These are phyloP conservation scores for Fusarium veterinarium DNA, from an alignment of 2,329 filamentous ascomycete species.

Conservation along the genomic window DNA sequence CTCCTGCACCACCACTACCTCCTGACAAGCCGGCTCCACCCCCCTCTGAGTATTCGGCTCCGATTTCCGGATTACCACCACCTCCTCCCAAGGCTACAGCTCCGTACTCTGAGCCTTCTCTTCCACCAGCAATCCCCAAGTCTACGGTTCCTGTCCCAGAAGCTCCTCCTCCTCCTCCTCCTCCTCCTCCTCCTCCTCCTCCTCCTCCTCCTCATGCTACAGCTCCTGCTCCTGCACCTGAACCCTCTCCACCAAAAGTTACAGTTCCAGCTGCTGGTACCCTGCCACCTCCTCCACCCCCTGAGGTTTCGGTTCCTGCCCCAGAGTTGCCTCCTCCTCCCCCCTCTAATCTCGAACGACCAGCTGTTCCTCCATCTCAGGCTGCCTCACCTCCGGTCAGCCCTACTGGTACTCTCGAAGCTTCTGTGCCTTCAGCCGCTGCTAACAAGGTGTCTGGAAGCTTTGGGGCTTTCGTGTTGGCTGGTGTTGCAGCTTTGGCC, in stretches of 20 bases:
- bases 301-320: not conserved
- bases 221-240: not conserved
- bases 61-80: not conserved
- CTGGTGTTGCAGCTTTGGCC: conserved; percentile 53
- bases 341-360: not conserved
- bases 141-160: not conserved
- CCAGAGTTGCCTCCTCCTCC: not conserved
- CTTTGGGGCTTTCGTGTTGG: conserved; percentile 53
- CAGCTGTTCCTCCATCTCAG: not conserved
- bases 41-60: not conserved
- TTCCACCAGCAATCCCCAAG: not conserved
- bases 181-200: not conserved
- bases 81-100: not conserved
- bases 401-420: conserved; percentile 19
- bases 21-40: not conserved
- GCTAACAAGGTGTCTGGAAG: conserved; percentile 52
- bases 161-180: not conserved
- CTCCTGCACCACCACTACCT: not conserved
- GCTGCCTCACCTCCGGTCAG: conserved; percentile 12
- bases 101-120: not conserved
- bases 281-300: not conserved
- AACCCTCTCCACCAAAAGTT: not conserved
- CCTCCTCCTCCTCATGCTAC: not conserved
- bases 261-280: not conserved
- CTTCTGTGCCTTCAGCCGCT: conserved; percentile 50